phyloP scores from a whole-genome alignment of 495 filamentous ascomycete genomes.

The Lentithecium fluviatile region DNA sequence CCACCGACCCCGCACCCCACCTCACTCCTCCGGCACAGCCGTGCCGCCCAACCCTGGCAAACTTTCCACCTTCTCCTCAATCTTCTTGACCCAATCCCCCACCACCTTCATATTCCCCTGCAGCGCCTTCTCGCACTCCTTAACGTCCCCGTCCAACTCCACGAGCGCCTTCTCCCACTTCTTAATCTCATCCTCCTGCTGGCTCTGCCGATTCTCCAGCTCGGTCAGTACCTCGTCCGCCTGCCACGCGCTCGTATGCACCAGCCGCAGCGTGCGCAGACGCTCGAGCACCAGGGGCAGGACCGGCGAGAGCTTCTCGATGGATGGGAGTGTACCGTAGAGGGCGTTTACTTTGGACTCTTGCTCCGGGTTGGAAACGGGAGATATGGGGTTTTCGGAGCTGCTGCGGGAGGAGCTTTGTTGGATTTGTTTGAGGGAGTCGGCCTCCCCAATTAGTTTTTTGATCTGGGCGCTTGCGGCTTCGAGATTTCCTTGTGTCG shows the following conservation, averaged over 20 bases:
- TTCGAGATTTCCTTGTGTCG: constrained; percentile 68
- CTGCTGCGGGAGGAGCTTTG: constrained; percentile 50
- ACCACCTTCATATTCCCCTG: constrained; percentile 75
- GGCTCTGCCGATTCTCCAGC: constrained; percentile 74
- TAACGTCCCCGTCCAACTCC: constrained; percentile 72
- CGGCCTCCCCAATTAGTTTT: constrained; percentile 74
- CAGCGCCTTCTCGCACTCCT: constrained; percentile 65
- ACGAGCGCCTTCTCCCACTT: constrained; percentile 81
- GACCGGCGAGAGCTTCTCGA: constrained; percentile 81
- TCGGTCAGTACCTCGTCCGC: constrained; percentile 74
- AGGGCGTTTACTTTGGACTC: constrained; percentile 86
- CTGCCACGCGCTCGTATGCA: constrained; percentile 85
- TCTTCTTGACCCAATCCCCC: constrained; percentile 81
- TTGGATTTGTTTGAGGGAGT: constrained; percentile 69
- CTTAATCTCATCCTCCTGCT: constrained; percentile 79
- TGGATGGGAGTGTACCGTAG: constrained; percentile 83
- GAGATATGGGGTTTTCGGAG: constrained; percentile 1
- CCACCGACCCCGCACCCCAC: too few species aligned
- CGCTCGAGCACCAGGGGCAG: constrained; percentile 84
- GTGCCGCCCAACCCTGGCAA: background rate
- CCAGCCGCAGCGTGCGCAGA: constrained; percentile 73
- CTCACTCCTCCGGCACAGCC: background rate
- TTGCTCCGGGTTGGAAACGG: constrained; percentile 44
- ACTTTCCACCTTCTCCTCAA: constrained; percentile 71
- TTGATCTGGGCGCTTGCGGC: constrained; percentile 69